Evolutionary conservation across 139 green algal species (phyloP).

Genomic region (Picochlorum sp.): DNA sequence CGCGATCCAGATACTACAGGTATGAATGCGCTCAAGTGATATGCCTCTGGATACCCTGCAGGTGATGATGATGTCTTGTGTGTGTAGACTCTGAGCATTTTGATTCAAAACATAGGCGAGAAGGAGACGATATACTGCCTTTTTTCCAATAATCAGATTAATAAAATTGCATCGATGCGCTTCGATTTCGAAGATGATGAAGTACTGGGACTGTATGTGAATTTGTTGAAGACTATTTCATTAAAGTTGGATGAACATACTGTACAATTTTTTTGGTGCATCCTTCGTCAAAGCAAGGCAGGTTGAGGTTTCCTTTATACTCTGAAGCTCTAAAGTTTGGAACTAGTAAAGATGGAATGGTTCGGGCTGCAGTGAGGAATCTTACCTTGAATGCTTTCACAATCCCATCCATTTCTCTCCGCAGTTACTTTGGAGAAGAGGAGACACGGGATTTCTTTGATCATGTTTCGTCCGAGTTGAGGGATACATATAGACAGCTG

Average conservation of each 20-base stretch:
- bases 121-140: constrained; percentile 89
- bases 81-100: constrained; percentile 86
- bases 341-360: constrained; percentile 89
- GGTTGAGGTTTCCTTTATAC: constrained; percentile 79
- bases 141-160: constrained; percentile 96
- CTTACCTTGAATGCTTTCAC: constrained; percentile 91
- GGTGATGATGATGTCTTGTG: constrained; percentile 4
- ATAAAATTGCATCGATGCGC: constrained; percentile 78
- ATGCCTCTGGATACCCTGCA: background rate
- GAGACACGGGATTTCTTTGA: constrained; percentile 9
- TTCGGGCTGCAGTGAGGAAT: constrained; percentile 89
- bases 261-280: constrained; percentile 83
- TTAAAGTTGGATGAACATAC: constrained; percentile 83
- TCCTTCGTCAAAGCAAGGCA: background rate
- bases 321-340: constrained; percentile 84
- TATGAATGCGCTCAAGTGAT: background rate
- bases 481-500: constrained; percentile 42
- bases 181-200: constrained; percentile 98
- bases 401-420: constrained; percentile 62
- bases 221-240: constrained; percentile 91
- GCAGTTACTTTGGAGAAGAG: constrained; percentile 47
- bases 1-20: constrained; percentile 46
- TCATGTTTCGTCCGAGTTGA: constrained; percentile 55
- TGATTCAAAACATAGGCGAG: constrained; percentile 91
- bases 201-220: constrained; percentile 91